Conservation (phyloP, 805 yeast species). For the Huiozyma naganishii region DNA sequence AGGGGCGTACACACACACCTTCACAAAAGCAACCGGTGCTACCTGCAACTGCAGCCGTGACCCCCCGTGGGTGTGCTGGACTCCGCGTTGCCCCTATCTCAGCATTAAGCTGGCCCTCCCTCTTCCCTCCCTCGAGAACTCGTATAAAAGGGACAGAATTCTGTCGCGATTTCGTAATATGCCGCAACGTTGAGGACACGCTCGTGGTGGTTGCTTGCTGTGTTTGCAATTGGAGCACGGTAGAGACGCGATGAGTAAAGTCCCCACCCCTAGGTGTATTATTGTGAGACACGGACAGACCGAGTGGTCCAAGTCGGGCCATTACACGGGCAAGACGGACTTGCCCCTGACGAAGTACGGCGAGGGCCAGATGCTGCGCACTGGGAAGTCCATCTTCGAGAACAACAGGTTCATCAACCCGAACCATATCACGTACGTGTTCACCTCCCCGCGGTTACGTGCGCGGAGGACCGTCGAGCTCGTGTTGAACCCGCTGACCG, state of each 20-base stretch:
- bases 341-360: slow-evolving; percentile 70
- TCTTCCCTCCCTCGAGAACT: too few species aligned
- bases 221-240: not conserved
- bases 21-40: too few species aligned
- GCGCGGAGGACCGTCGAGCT: slow-evolving; percentile 68
- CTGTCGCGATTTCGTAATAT: too few species aligned
- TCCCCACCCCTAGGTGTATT: slow-evolving; percentile 53
- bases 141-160: too few species aligned
- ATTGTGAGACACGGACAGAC: slow-evolving; percentile 85
- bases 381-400: slow-evolving; percentile 64
- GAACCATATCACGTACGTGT: slow-evolving; percentile 45
- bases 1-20: too few species aligned
- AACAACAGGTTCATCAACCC: slow-evolving; percentile 53
- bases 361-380: slow-evolving; percentile 58
- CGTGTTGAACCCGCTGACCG: slow-evolving; percentile 40
- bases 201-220: too few species aligned
- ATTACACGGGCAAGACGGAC: slow-evolving; percentile 81
- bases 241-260: not conserved
- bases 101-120: too few species aligned
- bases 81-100: too few species aligned
- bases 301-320: slow-evolving; percentile 92
- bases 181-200: too few species aligned
- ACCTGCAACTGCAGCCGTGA: too few species aligned
- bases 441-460: slow-evolving; percentile 72
- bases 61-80: too few species aligned